These are phyloP conservation scores for Crassisporium funariophilum DNA, from an alignment of 768 basidiomycete species.

Conservation along the genomic window DNA sequence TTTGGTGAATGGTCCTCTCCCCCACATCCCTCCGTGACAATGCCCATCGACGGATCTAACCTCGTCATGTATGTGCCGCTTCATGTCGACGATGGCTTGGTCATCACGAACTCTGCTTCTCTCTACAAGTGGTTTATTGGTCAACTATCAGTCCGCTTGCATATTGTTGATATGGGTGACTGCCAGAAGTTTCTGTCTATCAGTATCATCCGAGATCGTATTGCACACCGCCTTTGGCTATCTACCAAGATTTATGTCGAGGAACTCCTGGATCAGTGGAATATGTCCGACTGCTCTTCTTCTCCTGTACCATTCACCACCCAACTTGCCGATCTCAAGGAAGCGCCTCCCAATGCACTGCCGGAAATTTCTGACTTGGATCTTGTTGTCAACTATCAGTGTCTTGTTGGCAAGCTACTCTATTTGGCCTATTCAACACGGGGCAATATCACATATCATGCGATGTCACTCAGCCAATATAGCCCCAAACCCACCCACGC, in stretches of 20 bases:
- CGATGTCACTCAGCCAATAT: slow-evolving; percentile 29
- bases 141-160: neutral
- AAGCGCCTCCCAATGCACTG: slow-evolving; percentile 8
- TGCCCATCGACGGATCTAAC: slow-evolving; percentile 1
- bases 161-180: slow-evolving; percentile 17
- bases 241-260: slow-evolving; percentile 8
- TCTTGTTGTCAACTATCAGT: slow-evolving; percentile 17
- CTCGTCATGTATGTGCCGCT: slow-evolving; percentile 7
- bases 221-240: slow-evolving; percentile 4
- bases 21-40: slow-evolving; percentile 4
- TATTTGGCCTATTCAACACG: slow-evolving; percentile 33
- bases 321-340: slow-evolving; percentile 3
- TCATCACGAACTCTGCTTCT: slow-evolving; percentile 4
- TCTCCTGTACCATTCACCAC: slow-evolving; percentile 1
- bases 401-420: slow-evolving; percentile 26
- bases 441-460: slow-evolving; percentile 36
- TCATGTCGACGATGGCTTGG: slow-evolving; percentile 15
- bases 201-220: slow-evolving; percentile 10
- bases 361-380: slow-evolving; percentile 16
- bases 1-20: slow-evolving; percentile 6
- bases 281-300: slow-evolving; percentile 13
- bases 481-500: slow-evolving; percentile 1
- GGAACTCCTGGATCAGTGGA: slow-evolving; percentile 12
- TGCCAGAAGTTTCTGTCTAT: slow-evolving; percentile 8
- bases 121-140: slow-evolving; percentile 8